Base-by-base conservation (phyloP, 177 flowering plant genomes). In the Vitis hybrid region DNA sequence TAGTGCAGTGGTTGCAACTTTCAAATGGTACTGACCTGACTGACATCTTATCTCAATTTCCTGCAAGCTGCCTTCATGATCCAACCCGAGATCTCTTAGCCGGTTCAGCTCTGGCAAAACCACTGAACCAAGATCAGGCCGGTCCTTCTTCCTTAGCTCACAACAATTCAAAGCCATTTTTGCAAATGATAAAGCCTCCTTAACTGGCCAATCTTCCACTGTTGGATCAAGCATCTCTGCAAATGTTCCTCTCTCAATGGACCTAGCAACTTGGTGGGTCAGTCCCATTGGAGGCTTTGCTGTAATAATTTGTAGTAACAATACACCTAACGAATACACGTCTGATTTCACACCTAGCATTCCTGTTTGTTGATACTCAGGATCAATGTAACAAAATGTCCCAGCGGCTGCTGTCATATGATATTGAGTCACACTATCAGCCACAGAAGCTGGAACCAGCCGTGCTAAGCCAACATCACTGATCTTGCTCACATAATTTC, bases 381-480 rank as follows among this genome's bases (percentile, higher is more conserved):
- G 93, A 45, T 89, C 93, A 9, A 89, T 87, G 73, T 89, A 89
- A 62, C 87, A 87, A 61, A 89, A 87, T 30, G 93, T 89, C 6
- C 93, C 93, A 2, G 87, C 89, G n/a, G 93, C 93, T n/a, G 87
- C 80, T 4, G 93, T 87, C 83, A 84, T 64, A 72, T 65, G 81
- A 66, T 85, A 87, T 45, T 83, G 87, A 4, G 84, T 80, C 13
- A 81, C 72, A 10, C 17, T 61, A 68, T 88, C 81, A 1, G 86
- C 82, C 2, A 79, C 75, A 17, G 85, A 60, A 3, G 86, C 71
- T 52, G 93, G 93, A 21, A 89, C 88, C 10, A 89, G 70, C 69
- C 89, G 62, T 15, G 93, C 89, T 65, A 88, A 70, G 3, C 92
- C 92, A 9, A 88, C 90, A 60, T 88, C 92, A 49, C 85, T 68